Evolutionary conservation across 2,329 filamentous ascomycete species (phyloP).

Genomic region (Arthrinium puccinioides): DNA sequence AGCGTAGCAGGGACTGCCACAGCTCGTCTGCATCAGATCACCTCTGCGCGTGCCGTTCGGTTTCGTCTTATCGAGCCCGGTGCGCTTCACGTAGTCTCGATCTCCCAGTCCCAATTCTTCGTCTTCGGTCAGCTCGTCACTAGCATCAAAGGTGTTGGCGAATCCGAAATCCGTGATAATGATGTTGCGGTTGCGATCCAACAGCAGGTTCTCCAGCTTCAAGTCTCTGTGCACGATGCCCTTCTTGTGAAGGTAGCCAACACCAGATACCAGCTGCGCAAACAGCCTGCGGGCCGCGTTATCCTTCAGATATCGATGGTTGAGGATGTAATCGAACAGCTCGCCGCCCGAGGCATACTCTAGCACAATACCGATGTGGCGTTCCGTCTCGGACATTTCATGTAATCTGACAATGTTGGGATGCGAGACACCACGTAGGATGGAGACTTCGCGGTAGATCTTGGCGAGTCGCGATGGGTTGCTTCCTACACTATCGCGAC

Average conservation of each 20-base stretch:
- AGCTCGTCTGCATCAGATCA: constrained; percentile 98
- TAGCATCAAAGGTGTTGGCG: constrained; percentile 90
- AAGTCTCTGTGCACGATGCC: constrained; percentile 96
- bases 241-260: constrained; percentile 96
- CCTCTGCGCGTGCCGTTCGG: constrained; percentile 72
- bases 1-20: constrained; percentile 95
- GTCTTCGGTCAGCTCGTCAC: constrained; percentile 81
- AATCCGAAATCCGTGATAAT: constrained; percentile 99
- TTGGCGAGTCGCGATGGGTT: constrained; percentile 89
- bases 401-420: constrained; percentile 95
- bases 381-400: constrained; percentile 97
- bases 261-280: constrained; percentile 90
- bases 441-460: constrained; percentile 94
- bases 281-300: constrained; percentile 84
- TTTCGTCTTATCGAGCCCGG: constrained; percentile 76
- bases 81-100: constrained; percentile 78
- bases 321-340: constrained; percentile 96
- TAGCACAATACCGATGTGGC: constrained; percentile 95
- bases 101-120: constrained; percentile 83
- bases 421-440: constrained; percentile 79
- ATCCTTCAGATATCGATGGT: constrained; percentile 94
- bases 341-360: constrained; percentile 98
- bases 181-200: constrained; percentile 96
- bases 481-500: constrained; percentile 78
- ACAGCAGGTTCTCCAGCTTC: constrained; percentile 89